Base-by-base conservation (phyloP, 768 basidiomycete genomes). In the Cystoderma amianthinum region DNA sequence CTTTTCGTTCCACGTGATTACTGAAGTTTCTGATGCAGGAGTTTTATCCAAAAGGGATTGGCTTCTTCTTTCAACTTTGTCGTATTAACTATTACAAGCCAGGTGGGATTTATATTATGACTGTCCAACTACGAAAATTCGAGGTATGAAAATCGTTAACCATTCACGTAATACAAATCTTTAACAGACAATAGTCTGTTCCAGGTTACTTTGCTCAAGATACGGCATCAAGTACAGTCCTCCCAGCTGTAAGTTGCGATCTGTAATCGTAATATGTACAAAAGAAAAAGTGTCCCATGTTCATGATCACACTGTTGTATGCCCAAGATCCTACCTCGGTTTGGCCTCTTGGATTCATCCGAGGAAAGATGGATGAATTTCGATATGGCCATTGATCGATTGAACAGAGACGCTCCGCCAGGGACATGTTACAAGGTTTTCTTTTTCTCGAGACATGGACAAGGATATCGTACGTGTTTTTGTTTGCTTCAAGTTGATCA, bases 371-470 rank as follows among this genome's bases (percentile, higher is more conserved):
- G 84, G 82, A 40, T 46, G 4, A 66, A 47, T 5, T 67, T 85
- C 43, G 50, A 57, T 18, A 38, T 47, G 1, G 49, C 62, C 6
- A 57, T 88, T n/a, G 42, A 55, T 4, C 44, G 57, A n/a, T 54
- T 87, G 42, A 81, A 83, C 43, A 45, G 51, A 1, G 46, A 49
- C 2, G 68, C 74, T 1, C 55, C 58, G 1, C 38, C 50, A 0
- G 62, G 58, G 2, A 64, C 63, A 17, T 58, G 58, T 9, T 81
- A 80, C 61, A 89, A 87, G 49, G 63, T 84, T 10, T 62, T 88
- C 41, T 74, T 82, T 43, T 57, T 87, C 2, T 74, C 73, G 2
- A 65, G 86, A 48, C 86, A 90, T 46, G 86, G 86, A 1, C 65
- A 88, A 57, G 86, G 84, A 41, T 75, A 69, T 50, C 85, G 85